Conservation (phyloP, 2,329 filamentous ascomycete genomes). For the Pochonia chlamydosporia region DNA sequence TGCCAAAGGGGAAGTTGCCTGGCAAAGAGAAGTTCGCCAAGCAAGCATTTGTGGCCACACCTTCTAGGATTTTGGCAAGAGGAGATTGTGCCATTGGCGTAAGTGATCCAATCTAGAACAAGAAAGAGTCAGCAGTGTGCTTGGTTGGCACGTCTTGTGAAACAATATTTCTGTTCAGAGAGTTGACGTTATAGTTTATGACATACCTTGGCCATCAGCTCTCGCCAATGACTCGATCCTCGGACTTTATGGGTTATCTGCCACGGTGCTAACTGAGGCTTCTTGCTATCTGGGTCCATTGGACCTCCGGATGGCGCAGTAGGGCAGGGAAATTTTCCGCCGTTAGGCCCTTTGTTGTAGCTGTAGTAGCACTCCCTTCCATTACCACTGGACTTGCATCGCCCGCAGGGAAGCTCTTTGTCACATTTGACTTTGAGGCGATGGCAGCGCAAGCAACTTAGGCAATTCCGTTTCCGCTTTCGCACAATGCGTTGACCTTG, state of each 20-base stretch:
- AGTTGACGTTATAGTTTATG: not conserved
- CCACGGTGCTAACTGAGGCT: conserved; percentile 24
- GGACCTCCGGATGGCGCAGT: conserved; percentile 19
- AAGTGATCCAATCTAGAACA: conserved; percentile 20
- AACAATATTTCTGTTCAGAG: not conserved
- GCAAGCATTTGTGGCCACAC: conserved; percentile 28
- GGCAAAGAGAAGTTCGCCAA: conserved; percentile 28
- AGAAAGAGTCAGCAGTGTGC: not conserved
- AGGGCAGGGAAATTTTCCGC: conserved; percentile 27
- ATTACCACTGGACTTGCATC: conserved; percentile 28
- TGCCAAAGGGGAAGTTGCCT: conserved; percentile 32
- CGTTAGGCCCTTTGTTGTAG: conserved; percentile 30
- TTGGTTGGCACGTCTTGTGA: not conserved
- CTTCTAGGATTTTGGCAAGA: conserved; percentile 22
- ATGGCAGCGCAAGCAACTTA: conserved; percentile 29
- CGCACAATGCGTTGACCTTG: conserved; percentile 21
- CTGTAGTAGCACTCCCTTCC: conserved; percentile 30
- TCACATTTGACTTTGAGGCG: conserved; percentile 33
- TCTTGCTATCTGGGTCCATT: conserved; percentile 15
- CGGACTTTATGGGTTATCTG: conserved; percentile 27
- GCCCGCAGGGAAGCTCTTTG: conserved; percentile 29
- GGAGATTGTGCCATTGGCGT: conserved; percentile 17
- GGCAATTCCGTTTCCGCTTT: conserved; percentile 29
- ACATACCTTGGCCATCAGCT: conserved; percentile 30
- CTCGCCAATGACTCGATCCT: conserved; percentile 30